Base-by-base conservation (phyloP, 495 filamentous ascomycete genomes). In the Neurospora sp. region DNA sequence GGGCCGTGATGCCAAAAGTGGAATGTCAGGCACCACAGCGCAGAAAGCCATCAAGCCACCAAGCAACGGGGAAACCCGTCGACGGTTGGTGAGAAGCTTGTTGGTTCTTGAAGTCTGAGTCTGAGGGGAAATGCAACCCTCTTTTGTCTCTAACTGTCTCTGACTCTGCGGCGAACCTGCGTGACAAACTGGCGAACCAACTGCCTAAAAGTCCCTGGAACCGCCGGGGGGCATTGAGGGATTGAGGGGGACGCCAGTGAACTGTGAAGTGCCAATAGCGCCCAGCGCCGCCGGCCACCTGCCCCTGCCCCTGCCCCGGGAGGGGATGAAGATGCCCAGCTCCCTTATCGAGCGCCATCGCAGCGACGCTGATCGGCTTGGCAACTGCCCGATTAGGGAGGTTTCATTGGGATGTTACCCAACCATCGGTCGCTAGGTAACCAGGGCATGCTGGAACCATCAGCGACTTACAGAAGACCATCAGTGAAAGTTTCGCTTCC, bases 301-400 rank as follows among this genome's bases (percentile, higher is more conserved):
- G 4, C 35, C 35, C 35, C 31, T 35, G 31, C 31, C 31, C 31
- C 35, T 35, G 35, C 35, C 35, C 35, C 4, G 35, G 39, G 11
- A 4, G 39, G 12, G 39, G 39, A 40, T 40, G 12, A 12, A 14
- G 39, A 48, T 48, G 44, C 44, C 44, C 46, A 41, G 46, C 46
- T 54, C 46, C 46, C 46, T 23, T 54, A 54, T 54, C 20, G 46
- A 54, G 46, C 46, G 11, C 2, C 14, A 35, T 18, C 6, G 54
- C 54, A 62, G 14, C 27, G 31, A 18, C 31, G 54, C 31, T 66
- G 27, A 66, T 66, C 31, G 54, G 46, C 69, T 76, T 73, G 70
- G 54, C 76, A 77, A 73, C 73, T 79, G 59, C 78, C 78, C 62
- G 71, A 75, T 74, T 72, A 72, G 78, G 78, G 76, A 79, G 78